A percentile compares a stretch with the other conserved stretches of the same genome.
phyloP scores from a whole-genome alignment of 2,329 filamentous ascomycete species.

The Helotiales sp. region DNA sequence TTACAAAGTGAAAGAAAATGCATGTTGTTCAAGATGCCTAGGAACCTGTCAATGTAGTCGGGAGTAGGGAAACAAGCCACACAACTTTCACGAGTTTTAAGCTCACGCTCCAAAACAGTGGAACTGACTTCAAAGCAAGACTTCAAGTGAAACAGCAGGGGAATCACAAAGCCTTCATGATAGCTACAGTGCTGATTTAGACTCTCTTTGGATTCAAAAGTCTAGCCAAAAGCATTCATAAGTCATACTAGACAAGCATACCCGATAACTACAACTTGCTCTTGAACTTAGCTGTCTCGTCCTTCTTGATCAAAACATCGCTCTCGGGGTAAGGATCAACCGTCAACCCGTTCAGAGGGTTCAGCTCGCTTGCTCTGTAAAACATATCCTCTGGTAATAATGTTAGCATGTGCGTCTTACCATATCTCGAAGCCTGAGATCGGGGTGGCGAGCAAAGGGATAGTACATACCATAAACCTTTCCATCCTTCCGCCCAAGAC shows the following conservation, averaged over 20 bases:
- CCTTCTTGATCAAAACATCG: constrained; percentile 64
- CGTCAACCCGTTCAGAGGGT: constrained; percentile 73
- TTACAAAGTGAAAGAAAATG: background rate
- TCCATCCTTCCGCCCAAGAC: constrained; percentile 71
- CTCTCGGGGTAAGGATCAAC: constrained; percentile 75
- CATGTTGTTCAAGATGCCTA: background rate
- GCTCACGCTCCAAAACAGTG: too few species aligned
- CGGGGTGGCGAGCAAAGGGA: too few species aligned
- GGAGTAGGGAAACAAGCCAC: too few species aligned
- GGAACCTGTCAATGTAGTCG: background rate
- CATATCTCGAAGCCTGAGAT: too few species aligned
- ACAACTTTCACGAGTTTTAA: too few species aligned
- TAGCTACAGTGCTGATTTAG: too few species aligned
- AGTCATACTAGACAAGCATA: constrained; percentile 5
- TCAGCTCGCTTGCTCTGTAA: constrained; percentile 70
- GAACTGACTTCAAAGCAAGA: too few species aligned
- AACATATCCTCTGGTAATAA: constrained; percentile 84
- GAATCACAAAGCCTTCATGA: too few species aligned
- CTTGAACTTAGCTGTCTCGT: constrained; percentile 52
- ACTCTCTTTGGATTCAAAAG: too few species aligned
- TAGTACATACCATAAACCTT: constrained; percentile 81
- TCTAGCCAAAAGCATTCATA: background rate
- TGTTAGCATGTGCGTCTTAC: too few species aligned
- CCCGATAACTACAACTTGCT: constrained; percentile 52
- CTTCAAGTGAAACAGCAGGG: too few species aligned